Conservation (phyloP, 2,329 filamentous ascomycete genomes). For the Rutstroemia sp. region DNA sequence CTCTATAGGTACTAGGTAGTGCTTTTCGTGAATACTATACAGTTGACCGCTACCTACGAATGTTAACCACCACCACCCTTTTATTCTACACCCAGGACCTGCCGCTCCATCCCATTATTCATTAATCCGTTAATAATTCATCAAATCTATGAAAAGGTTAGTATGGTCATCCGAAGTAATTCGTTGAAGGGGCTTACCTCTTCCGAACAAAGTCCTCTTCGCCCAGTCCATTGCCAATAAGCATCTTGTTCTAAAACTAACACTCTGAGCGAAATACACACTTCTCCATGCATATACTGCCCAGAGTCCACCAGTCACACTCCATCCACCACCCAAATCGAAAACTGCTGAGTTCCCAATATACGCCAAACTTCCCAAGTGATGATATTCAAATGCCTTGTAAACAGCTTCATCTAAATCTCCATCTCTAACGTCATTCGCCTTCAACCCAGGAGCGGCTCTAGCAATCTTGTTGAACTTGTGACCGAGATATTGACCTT, state of each 20-base stretch:
- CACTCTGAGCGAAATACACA: constrained; percentile 95
- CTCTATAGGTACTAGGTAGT: no score
- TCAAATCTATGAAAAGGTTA: constrained; percentile 10
- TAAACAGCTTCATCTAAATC: constrained; percentile 90
- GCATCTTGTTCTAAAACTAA: constrained; percentile 81
- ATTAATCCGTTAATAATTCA: constrained; percentile 11
- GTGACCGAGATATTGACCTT: constrained; percentile 83
- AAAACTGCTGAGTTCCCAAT: constrained; percentile 96
- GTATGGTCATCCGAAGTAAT: constrained; percentile 6
- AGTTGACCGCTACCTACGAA: no score
- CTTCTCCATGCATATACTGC: constrained; percentile 95
- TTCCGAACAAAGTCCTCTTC: constrained; percentile 91
- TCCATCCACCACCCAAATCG: constrained; percentile 73
- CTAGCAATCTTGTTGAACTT: constrained; percentile 91
- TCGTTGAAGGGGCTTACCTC: constrained; percentile 51
- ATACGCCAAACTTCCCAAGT: constrained; percentile 88
- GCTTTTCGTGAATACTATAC: no score
- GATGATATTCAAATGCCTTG: constrained; percentile 88
- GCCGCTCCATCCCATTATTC: no score
- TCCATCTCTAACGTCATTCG: constrained; percentile 79
- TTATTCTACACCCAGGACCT: no score
- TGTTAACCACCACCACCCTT: no score
- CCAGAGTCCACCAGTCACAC: constrained; percentile 73
- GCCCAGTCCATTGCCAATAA: constrained; percentile 97
- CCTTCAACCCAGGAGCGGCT: constrained; percentile 62